phyloP scores from a whole-genome alignment of 129 eudicot species.

The Sambucus nigra region DNA sequence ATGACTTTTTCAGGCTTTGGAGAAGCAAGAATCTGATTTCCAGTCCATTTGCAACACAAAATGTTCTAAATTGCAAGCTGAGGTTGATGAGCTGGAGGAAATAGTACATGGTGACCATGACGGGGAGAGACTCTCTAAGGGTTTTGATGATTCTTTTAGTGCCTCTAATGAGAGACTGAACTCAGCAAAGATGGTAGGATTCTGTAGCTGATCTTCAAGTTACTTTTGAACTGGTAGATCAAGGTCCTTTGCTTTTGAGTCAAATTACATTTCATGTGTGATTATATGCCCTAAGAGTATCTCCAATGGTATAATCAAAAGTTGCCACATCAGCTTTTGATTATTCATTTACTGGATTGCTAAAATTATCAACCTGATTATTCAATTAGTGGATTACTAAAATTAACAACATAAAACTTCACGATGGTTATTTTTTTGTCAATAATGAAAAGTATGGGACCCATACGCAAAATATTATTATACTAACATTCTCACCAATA shows the following conservation, averaged over 20 bases:
- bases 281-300: too few relatives aligned
- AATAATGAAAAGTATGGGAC: too few relatives aligned
- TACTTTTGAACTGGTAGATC: neutral
- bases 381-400: too few relatives aligned
- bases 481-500: too few relatives aligned
- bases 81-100: slow-evolving; percentile 42
- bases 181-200: slow-evolving; percentile 42
- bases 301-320: too few relatives aligned
- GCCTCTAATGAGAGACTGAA: slow-evolving; percentile 33
- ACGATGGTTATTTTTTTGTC: too few relatives aligned
- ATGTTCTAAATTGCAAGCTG: slow-evolving; percentile 29
- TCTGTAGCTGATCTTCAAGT: slow-evolving; percentile 2
- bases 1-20: slow-evolving; percentile 31
- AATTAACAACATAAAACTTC: too few relatives aligned
- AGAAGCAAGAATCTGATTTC: slow-evolving; percentile 34
- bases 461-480: too few relatives aligned
- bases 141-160: slow-evolving; percentile 23
- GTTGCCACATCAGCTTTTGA: too few relatives aligned
- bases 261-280: neutral
- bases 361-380: too few relatives aligned
- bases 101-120: slow-evolving; percentile 15
- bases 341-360: too few relatives aligned
- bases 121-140: slow-evolving; percentile 7
- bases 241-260: neutral
- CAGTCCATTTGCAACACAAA: slow-evolving; percentile 21